These are phyloP conservation scores for Gossypium trilobum DNA, from an alignment of 441 rosid species.

Conservation along the genomic window DNA sequence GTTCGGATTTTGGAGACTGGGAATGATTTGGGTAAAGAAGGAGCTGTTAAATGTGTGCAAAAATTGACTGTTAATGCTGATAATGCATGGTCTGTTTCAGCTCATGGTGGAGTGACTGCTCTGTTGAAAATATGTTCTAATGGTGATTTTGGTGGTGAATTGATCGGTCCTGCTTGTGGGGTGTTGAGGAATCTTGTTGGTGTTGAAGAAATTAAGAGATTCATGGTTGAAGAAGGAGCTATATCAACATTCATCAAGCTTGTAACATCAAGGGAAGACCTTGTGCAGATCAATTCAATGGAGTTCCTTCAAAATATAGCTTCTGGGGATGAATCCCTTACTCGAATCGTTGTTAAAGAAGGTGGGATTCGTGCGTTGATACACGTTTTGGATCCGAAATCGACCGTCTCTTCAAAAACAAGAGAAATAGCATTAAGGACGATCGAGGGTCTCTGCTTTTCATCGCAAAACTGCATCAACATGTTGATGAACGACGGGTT, in stretches of 20 bases:
- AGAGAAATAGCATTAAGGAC: conserved; percentile 55
- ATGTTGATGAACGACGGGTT: conserved; percentile 46
- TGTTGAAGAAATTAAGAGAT: conserved; percentile 79
- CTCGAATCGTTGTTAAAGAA: conserved; percentile 40
- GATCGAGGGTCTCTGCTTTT: conserved; percentile 63
- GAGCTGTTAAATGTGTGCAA: conserved; percentile 49
- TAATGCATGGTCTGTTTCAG: conserved; percentile 89
- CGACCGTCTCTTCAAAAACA: conserved; percentile 39
- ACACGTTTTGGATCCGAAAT: conserved; percentile 46
- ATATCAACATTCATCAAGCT: conserved; percentile 53
- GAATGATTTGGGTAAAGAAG: conserved; percentile 38
- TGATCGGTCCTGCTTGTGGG: conserved; percentile 53
- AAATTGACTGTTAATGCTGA: conserved; percentile 68
- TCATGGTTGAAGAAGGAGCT: conserved; percentile 71
- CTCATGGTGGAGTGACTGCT: conserved; percentile 89
- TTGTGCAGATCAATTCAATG: conserved; percentile 57
- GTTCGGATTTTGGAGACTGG: conserved; percentile 63
- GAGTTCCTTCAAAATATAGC: conserved; percentile 57
- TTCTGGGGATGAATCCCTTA: conserved; percentile 48
- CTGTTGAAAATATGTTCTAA: conserved; percentile 52
- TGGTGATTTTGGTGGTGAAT: conserved; percentile 31
- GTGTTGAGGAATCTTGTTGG: conserved; percentile 65
- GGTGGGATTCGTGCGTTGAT: conserved; percentile 62
- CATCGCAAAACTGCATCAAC: conserved; percentile 32
- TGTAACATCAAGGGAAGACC: conserved; percentile 52